A percentile compares a stretch with the other conserved stretches of the same genome.
These are phyloP conservation scores for Gardenia jasminoides DNA, from an alignment of 257 asterid genomes.

Conservation along the genomic window DNA sequence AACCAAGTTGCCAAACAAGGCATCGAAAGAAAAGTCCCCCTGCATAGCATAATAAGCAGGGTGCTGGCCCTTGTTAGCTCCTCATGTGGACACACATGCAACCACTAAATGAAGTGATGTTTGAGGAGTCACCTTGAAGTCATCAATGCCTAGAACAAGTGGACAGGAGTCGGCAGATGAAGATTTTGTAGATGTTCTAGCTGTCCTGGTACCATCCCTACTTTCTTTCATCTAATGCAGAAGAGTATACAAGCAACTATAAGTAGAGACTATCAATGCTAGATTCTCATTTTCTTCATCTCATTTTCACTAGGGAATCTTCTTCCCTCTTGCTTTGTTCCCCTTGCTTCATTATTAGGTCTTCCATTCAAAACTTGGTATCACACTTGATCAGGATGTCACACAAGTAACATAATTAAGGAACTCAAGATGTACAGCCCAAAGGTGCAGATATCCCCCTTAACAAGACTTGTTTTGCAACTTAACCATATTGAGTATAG, in stretches of 20 bases:
- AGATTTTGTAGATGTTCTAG: slow-evolving; percentile 46
- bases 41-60: slow-evolving; percentile 30
- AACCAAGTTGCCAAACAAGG: slow-evolving; percentile 86
- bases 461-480: too few relatives aligned
- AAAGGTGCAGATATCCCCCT: not conserved
- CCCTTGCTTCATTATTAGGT: not conserved
- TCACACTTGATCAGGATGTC: not conserved
- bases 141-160: slow-evolving; percentile 85
- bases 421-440: not conserved
- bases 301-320: not conserved
- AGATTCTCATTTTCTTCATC: not conserved
- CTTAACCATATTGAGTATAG: not conserved
- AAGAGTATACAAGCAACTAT: slow-evolving; percentile 25
- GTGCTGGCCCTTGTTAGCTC: slow-evolving; percentile 22
- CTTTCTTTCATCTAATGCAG: slow-evolving; percentile 72
- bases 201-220: slow-evolving; percentile 53
- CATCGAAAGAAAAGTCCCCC: slow-evolving; percentile 98
- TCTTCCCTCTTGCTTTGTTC: not conserved
- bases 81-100: slow-evolving; percentile 4
- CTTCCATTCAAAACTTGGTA: not conserved
- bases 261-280: not conserved
- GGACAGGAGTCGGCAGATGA: slow-evolving; percentile 53
- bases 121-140: slow-evolving; percentile 70
- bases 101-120: slow-evolving; percentile 8
- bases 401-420: not conserved